Base-by-base conservation (phyloP, 1,284 basidiomycete species). In the Puccinia coronata region DNA sequence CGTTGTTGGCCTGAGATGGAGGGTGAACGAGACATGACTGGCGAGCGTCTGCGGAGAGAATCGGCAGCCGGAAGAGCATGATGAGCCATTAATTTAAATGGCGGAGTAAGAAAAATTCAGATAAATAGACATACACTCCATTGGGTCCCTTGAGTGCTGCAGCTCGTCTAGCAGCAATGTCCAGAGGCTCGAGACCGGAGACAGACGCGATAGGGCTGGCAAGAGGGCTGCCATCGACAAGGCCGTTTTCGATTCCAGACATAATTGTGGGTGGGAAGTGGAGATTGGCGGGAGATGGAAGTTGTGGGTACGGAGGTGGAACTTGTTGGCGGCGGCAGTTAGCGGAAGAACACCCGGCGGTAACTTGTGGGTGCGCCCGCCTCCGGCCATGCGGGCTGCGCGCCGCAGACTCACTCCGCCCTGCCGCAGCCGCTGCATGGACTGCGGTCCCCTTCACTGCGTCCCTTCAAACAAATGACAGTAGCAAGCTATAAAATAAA, bases 71-170 rank as follows among this genome's bases (percentile, higher is more conserved):
- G 51, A 43, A 36, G 2, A 31, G 43, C 9, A 28, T 18, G 31
- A 70, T 47, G n/a, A 59, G 20, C 28, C 20, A 31, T n/a, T n/a
- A n/a, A 18, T 31, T 36, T 8, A 63, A n/a, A 23, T 34, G 31
- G 34, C 23, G 16, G 4, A 25, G 72, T 51, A 18, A 3, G 12
- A 67, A 43, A 39, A 20, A 55, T 14, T 31, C 16, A 59, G 39
- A 31, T 18, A 47, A 49, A 55, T 57, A 6, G 79, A 69, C 63
- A 12, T 11, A 81, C 80, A 81, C 80, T 75, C 59, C 80, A 36
- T 43, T 74, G 23, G 80, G 71, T 43, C 80, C 80, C 25, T 81
- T 81, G 80, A 81, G 75, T 14, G 80, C 80, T 39, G 80, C 80
- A 55, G 80, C 80, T 41, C 80, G 80, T 31, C 80, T 75, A 36